Base-by-base conservation (phyloP, 768 basidiomycete genomes). In the Amanita rubescens region DNA sequence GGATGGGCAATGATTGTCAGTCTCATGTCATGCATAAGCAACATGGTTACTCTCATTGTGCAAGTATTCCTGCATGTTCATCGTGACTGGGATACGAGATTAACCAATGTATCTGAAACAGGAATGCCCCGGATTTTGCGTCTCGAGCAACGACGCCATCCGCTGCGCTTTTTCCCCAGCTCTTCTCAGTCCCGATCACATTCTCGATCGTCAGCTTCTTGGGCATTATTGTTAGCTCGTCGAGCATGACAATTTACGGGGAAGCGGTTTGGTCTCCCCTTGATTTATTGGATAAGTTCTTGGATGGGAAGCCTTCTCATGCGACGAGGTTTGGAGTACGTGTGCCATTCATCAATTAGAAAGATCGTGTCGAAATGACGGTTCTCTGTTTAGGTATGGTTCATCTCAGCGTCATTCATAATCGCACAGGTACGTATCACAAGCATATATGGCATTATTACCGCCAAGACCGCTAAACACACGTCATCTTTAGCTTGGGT, bases 211-310 rank as follows among this genome's bases (percentile, higher is more conserved):
- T 88, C 60, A 83, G 82, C 61, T 85, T 92, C 68, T 72, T 92
- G 55, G 87, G 88, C 1, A 87, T 93, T 65, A 80, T 90, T 49
- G 88, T 93, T 57, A 82, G 83, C 53, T 90, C 88, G 1, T 85
- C 86, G 17, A 85, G 85, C 17, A 74, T 82, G 57, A 76, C 81
- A 12, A 84, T 91, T 58, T 91, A 85, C 60, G 87, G 85, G 20
- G 81, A 84, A 57, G 79, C 83, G 12, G 78, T 92, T 50, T 91
- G 88, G 90, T 82, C 81, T 2, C 87, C 87, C 2, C 77, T 92
- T 60, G 83, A 86, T 60, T 71, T 90, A 43, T 71, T 90, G 48
- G 78, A 75, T 48, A 78, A 69, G 60, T 88, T 89, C 67, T 71
- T 90, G 55, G 84, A 89, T 58, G 76, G 77, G 55, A 65, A 65